Evolutionary conservation across 805 yeast species (phyloP).

Genomic region (Ogataea allantospora): DNA sequence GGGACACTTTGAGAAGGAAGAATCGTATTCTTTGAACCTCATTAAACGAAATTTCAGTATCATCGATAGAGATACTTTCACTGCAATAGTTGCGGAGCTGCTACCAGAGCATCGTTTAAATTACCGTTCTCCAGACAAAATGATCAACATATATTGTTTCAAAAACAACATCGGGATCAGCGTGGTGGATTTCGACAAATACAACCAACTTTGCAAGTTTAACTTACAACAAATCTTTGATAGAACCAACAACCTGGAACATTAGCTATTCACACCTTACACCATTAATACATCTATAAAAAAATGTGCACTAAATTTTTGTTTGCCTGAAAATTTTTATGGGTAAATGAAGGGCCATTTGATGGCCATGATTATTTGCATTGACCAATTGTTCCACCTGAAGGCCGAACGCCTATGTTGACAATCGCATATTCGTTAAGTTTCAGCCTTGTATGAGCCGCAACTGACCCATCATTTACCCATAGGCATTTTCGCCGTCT

Average conservation of each 20-base stretch:
- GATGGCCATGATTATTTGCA: constrained; percentile 48
- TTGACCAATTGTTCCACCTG: constrained; percentile 63
- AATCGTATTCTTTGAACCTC: constrained; percentile 76
- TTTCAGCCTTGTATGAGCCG: constrained; percentile 62
- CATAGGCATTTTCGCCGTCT: constrained; percentile 13
- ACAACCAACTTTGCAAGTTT: constrained; percentile 59
- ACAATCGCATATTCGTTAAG: constrained; percentile 56
- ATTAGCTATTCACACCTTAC: constrained; percentile 4
- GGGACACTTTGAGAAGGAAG: constrained; percentile 19
- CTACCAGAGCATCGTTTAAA: constrained; percentile 70
- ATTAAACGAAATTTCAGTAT: constrained; percentile 75
- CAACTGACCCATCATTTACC: constrained; percentile 16
- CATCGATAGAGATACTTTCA: constrained; percentile 69
- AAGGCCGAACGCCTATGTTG: constrained; percentile 44
- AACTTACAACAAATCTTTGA: constrained; percentile 82
- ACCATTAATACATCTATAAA: background rate
- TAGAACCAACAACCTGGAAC: constrained; percentile 27
- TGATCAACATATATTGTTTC: constrained; percentile 83
- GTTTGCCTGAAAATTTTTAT: constrained; percentile 9
- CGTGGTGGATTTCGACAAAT: constrained; percentile 58
- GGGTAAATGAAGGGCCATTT: constrained; percentile 10
- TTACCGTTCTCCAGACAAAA: constrained; percentile 71
- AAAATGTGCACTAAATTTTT: background rate
- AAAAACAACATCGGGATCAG: constrained; percentile 87
- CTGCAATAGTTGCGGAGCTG: constrained; percentile 46